Conservation (phyloP, 371 early-diverging fungal species). For the Saksenaea oblongispora region DNA sequence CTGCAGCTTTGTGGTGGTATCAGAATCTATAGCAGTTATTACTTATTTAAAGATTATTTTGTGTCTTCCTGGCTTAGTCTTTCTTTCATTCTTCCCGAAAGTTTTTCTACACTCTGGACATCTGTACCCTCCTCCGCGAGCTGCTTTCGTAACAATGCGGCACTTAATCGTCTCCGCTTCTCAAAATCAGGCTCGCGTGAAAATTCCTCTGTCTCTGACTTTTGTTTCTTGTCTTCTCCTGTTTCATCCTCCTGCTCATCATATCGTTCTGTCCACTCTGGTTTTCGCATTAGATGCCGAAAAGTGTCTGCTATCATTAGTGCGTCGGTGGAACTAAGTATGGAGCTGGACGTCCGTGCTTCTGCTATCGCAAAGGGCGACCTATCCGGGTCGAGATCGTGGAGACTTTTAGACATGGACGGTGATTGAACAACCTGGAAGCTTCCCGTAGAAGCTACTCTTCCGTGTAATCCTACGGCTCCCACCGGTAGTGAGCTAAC, state of each 20-base stretch:
- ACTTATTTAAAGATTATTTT: background rate
- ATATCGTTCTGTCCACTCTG: conserved; percentile 48
- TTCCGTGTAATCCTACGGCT: background rate
- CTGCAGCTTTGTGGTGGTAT: background rate
- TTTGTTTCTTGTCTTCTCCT: conserved; percentile 7
- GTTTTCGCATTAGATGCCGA: conserved; percentile 53
- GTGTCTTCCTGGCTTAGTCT: background rate
- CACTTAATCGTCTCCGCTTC: conserved; percentile 18
- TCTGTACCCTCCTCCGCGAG: conserved; percentile 33
- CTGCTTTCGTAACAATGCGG: conserved; percentile 26
- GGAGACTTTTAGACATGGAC: background rate
- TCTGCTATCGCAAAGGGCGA: conserved; percentile 9
- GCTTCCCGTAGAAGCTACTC: background rate
- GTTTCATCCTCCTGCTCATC: conserved; percentile 26
- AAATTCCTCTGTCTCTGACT: background rate
- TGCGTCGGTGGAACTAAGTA: conserved; percentile 50
- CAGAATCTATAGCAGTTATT: background rate
- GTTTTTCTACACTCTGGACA: conserved; percentile 24
- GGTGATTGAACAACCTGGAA: background rate
- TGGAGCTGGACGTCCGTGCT: conserved; percentile 43
- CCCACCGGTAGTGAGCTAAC: conserved; percentile 14
- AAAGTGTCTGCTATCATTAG: conserved; percentile 56
- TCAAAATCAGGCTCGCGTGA: background rate
- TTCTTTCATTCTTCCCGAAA: conserved; percentile 1
- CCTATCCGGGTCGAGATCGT: background rate